Evolutionary conservation across 2,329 filamentous ascomycete genomes (phyloP).

Genomic region (Fusarium sacchari): DNA sequence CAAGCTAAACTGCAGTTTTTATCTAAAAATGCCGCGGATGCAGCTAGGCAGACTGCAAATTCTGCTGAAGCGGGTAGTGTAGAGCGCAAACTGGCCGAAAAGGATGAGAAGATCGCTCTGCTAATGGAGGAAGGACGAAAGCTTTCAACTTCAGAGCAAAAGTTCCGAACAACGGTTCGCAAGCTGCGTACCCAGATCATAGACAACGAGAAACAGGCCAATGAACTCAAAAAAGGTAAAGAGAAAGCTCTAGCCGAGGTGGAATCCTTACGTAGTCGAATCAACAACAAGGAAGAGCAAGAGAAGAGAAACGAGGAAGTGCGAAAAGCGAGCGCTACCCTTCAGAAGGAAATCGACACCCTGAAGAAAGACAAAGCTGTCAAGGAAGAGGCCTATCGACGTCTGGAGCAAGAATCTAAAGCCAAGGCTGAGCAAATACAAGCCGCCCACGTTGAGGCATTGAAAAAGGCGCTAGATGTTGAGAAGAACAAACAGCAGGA

Average conservation of each 20-base stretch:
- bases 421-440: conserved; percentile 73
- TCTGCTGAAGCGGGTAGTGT: conserved; percentile 70
- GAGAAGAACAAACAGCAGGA: conserved; percentile 67
- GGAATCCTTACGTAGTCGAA: conserved; percentile 57
- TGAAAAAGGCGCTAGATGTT: conserved; percentile 74
- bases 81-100: conserved; percentile 86
- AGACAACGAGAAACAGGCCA: conserved; percentile 72
- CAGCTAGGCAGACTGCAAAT: conserved; percentile 75
- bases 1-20: conserved; percentile 92
- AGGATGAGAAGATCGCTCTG: conserved; percentile 88
- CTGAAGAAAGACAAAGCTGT: conserved; percentile 63
- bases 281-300: conserved; percentile 60
- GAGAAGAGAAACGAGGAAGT: conserved; percentile 65
- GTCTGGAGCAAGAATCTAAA: conserved; percentile 75
- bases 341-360: conserved; percentile 50
- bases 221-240: conserved; percentile 66
- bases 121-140: conserved; percentile 93
- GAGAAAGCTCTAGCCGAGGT: conserved; percentile 67
- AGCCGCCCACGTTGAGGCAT: conserved; percentile 71
- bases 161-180: conserved; percentile 84
- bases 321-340: conserved; percentile 63
- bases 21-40: conserved; percentile 79
- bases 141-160: conserved; percentile 86
- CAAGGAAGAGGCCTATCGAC: conserved; percentile 72
- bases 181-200: conserved; percentile 75